Evolutionary conservation across 225 moss, liverwort and hornwort genomes (phyloP).

Genomic region (Ulota crispa): DNA sequence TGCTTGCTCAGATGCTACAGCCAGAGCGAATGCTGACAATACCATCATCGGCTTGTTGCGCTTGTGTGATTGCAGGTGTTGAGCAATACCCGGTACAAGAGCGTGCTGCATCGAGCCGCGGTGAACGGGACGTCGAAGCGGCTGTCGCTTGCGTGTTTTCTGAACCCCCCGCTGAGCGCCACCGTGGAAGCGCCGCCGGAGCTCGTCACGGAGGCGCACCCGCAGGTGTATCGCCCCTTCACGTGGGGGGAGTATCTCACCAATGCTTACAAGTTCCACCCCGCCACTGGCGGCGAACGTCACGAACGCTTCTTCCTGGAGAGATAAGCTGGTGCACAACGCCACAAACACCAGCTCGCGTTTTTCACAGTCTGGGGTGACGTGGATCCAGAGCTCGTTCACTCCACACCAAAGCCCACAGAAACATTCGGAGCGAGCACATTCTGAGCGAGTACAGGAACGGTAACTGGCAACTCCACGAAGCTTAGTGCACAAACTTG

Average conservation of each 20-base stretch:
- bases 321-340: neutral
- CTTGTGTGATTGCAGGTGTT: constrained; percentile 36
- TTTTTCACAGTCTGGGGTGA: too few relatives aligned
- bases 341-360: neutral
- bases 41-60: neutral
- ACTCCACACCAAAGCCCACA: neutral
- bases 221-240: constrained; percentile 59
- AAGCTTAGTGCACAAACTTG: neutral
- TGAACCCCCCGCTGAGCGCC: constrained; percentile 48
- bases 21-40: neutral
- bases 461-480: neutral
- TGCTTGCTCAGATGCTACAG: neutral
- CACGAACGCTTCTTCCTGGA: constrained; percentile 46
- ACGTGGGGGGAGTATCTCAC: constrained; percentile 56
- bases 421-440: neutral
- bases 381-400: neutral
- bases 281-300: constrained; percentile 44
- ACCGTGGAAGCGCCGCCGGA: constrained; percentile 48
- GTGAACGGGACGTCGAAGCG: constrained; percentile 62
- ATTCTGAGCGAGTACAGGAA: neutral
- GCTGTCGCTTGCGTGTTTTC: constrained; percentile 58
- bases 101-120: constrained; percentile 59
- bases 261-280: constrained; percentile 51
- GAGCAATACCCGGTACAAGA: constrained; percentile 63
- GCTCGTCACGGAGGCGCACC: constrained; percentile 41